Conservation (phyloP, 2,329 filamentous ascomycete genomes). For the Aureobasidium uvarum region DNA sequence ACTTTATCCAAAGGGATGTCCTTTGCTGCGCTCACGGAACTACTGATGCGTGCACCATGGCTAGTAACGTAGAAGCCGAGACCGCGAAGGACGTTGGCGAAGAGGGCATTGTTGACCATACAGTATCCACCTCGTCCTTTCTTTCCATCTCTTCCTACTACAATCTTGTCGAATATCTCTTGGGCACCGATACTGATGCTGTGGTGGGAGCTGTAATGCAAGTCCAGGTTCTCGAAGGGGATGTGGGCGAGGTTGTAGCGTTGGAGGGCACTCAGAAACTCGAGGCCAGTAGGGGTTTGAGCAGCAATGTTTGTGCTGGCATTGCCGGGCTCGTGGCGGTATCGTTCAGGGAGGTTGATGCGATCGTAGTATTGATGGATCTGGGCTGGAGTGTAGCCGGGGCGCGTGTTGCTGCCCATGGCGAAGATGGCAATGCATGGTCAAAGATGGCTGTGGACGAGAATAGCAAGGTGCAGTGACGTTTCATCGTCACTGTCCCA, state of each 20-base stretch:
- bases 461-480: conserved; percentile 3
- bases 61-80: conserved; percentile 51
- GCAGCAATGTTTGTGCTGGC: conserved; percentile 8
- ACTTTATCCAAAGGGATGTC: conserved; percentile 41
- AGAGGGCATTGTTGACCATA: conserved; percentile 59
- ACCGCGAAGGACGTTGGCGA: conserved; percentile 52
- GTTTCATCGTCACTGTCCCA: conserved; percentile 6
- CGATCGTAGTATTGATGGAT: conserved; percentile 35
- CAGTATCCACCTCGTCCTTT: conserved; percentile 57
- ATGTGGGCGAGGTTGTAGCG: conserved; percentile 48
- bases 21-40: conserved; percentile 48
- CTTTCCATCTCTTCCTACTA: conserved; percentile 34
- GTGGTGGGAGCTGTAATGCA: conserved; percentile 55
- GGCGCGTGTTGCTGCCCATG: conserved; percentile 2
- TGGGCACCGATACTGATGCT: conserved; percentile 51
- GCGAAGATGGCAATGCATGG: neutral
- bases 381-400: conserved; percentile 28
- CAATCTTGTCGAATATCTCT: conserved; percentile 55
- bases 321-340: conserved; percentile 24
- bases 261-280: conserved; percentile 33
- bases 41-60: conserved; percentile 44
- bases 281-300: conserved; percentile 34
- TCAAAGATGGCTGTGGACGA: neutral
- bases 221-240: conserved; percentile 57
- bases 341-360: conserved; percentile 31